Percentiles rank a stretch among this genome's conserved stretches.
Evolutionary conservation across 345 rosid genomes (phyloP).

Genomic region (Bruguiera parviflora): DNA sequence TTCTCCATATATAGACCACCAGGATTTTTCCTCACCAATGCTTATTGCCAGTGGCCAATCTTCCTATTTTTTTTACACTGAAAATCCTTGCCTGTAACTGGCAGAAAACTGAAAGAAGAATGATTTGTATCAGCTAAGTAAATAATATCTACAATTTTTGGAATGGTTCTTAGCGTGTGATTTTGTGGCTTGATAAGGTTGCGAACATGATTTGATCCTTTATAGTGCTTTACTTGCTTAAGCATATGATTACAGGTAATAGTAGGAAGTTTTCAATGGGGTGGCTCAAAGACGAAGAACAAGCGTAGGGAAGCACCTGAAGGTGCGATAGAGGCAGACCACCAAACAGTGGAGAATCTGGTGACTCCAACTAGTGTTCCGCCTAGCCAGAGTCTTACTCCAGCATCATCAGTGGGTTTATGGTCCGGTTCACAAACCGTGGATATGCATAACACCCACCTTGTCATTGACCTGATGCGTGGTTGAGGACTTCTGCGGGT

Average conservation of each 20-base stretch:
- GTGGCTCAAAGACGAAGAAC: constrained; percentile 66
- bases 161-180: no score
- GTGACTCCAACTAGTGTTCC: constrained; percentile 38
- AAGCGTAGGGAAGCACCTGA: constrained; percentile 58
- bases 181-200: background rate
- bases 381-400: constrained; percentile 59
- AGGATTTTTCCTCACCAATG: no score
- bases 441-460: constrained; percentile 64
- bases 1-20: background rate
- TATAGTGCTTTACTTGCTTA: constrained; percentile 7
- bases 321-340: constrained; percentile 38
- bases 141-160: no score
- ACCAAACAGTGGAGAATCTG: constrained; percentile 40
- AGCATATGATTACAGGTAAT: constrained; percentile 52
- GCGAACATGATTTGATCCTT: background rate
- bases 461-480: constrained; percentile 90
- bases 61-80: no score
- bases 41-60: no score
- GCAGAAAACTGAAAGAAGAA: no score
- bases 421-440: constrained; percentile 74
- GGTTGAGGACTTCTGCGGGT: constrained; percentile 41
- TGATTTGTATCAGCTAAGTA: no score
- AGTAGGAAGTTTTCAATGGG: constrained; percentile 89
- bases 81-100: no score
- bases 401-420: constrained; percentile 47